A percentile compares a stretch with the other conserved stretches of the same genome.
These are phyloP conservation scores for Piloderma croceum DNA, from an alignment of 768 basidiomycete species.

Conservation along the genomic window DNA sequence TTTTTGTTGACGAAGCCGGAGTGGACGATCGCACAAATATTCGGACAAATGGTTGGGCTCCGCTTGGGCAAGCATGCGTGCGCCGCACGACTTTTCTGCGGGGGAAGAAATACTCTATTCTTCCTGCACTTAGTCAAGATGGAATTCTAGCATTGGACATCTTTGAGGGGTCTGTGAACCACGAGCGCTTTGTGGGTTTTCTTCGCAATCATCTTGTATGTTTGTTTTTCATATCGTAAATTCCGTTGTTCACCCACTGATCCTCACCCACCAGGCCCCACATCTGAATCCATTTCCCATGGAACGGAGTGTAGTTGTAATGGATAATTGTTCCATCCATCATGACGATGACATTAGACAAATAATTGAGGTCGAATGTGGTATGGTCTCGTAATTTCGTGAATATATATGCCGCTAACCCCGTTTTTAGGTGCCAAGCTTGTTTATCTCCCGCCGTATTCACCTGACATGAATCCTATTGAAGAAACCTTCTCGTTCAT, in stretches of 20 bases:
- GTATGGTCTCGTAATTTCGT: conserved; percentile 14
- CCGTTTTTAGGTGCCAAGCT: conserved; percentile 21
- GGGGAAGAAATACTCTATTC: conserved; percentile 23
- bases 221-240: conserved; percentile 4
- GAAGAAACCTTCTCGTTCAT: conserved; percentile 29
- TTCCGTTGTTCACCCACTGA: background rate
- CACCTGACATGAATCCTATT: conserved; percentile 32
- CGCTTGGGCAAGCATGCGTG: conserved; percentile 20
- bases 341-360: conserved; percentile 30
- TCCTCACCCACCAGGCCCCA: conserved; percentile 15
- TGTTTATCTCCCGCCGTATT: conserved; percentile 30
- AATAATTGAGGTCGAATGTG: conserved; percentile 24
- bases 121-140: conserved; percentile 24
- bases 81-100: conserved; percentile 19
- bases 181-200: conserved; percentile 26
- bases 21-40: conserved; percentile 21
- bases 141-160: conserved; percentile 26
- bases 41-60: conserved; percentile 16
- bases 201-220: conserved; percentile 19
- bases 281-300: conserved; percentile 30
- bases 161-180: conserved; percentile 27
- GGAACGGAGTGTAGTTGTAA: conserved; percentile 29
- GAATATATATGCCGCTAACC: no score
- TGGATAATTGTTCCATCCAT: conserved; percentile 39
- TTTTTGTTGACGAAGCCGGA: conserved; percentile 27